A percentile compares a stretch with the other conserved stretches of the same genome.
Conservation (phyloP, 345 rosid species). For the Euphorbia peplus region DNA sequence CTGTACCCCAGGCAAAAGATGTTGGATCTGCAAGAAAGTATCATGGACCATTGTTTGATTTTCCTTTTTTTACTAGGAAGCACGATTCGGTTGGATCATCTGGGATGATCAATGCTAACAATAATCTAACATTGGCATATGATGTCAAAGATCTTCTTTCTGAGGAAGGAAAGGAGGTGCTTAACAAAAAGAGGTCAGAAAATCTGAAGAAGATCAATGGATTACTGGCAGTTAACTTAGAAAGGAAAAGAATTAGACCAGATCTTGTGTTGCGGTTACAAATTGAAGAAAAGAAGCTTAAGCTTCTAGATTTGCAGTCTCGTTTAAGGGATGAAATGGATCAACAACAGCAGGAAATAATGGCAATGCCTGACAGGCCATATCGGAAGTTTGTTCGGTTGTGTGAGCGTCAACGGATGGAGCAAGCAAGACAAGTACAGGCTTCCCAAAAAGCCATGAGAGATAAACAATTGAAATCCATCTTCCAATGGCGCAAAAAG, state of each 20-base stretch:
- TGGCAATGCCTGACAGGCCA: constrained; percentile 98
- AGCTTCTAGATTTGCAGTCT: constrained; percentile 71
- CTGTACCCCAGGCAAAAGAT: constrained; percentile 66
- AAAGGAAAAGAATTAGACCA: constrained; percentile 96
- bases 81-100: constrained; percentile 78
- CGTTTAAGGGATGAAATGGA: constrained; percentile 93
- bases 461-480: constrained; percentile 93
- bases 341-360: constrained; percentile 93
- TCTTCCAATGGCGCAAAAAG: constrained; percentile 98
- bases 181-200: constrained; percentile 69
- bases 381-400: constrained; percentile 95
- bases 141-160: constrained; percentile 85
- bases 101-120: constrained; percentile 59
- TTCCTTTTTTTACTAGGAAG: constrained; percentile 95
- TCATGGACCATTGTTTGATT: constrained; percentile 98
- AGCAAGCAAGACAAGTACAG: constrained; percentile 84
- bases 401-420: constrained; percentile 95
- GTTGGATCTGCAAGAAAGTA: constrained; percentile 77
- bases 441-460: constrained; percentile 76
- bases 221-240: constrained; percentile 76
- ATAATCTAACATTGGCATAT: constrained; percentile 78
- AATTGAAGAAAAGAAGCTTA: constrained; percentile 93
- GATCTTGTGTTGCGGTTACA: constrained; percentile 97
- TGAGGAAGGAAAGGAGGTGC: constrained; percentile 87
- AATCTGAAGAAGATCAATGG: constrained; percentile 79